Evolutionary conservation across 2,329 filamentous ascomycete genomes (phyloP).

Genomic region (Trichoderma koningii): DNA sequence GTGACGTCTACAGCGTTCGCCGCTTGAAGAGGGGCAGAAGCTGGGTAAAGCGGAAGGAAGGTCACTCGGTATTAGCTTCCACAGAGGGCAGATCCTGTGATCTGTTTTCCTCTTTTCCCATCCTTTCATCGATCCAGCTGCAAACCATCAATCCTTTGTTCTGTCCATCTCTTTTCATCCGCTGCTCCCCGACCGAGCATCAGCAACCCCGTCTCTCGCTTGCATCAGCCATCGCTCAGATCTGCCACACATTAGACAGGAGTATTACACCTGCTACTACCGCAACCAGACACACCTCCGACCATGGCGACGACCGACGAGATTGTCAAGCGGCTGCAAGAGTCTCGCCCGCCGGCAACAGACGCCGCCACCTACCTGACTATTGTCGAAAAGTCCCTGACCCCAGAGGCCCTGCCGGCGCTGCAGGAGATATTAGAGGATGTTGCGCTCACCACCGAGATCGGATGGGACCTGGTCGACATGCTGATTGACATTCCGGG

Average conservation of each 20-base stretch:
- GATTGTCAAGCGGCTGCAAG: slow-evolving; percentile 49
- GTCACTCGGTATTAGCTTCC: too few species aligned
- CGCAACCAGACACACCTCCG: background rate
- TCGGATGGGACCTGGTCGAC: slow-evolving; percentile 82
- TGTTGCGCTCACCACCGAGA: slow-evolving; percentile 68
- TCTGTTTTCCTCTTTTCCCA: background rate
- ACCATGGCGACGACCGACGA: slow-evolving; percentile 43
- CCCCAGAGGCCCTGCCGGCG: slow-evolving; percentile 64
- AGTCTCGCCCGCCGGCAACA: slow-evolving; percentile 54
- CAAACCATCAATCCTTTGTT: too few species aligned
- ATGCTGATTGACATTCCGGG: slow-evolving; percentile 68
- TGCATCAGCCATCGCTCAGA: background rate
- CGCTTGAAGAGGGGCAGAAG: slow-evolving; percentile 12
- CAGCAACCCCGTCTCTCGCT: background rate
- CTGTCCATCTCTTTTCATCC: too few species aligned
- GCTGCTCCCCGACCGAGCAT: background rate
- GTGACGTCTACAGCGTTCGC: slow-evolving; percentile 22
- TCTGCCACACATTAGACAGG: too few species aligned
- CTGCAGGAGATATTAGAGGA: slow-evolving; percentile 71
- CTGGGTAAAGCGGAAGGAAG: background rate
- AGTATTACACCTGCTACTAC: too few species aligned
- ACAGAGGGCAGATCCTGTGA: background rate
- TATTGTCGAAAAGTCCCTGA: slow-evolving; percentile 73
- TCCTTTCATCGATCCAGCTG: too few species aligned
- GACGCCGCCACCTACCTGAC: slow-evolving; percentile 78